Evolutionary conservation across 2,329 filamentous ascomycete genomes (phyloP).

Genomic region (Hymenoscyphus repandus): DNA sequence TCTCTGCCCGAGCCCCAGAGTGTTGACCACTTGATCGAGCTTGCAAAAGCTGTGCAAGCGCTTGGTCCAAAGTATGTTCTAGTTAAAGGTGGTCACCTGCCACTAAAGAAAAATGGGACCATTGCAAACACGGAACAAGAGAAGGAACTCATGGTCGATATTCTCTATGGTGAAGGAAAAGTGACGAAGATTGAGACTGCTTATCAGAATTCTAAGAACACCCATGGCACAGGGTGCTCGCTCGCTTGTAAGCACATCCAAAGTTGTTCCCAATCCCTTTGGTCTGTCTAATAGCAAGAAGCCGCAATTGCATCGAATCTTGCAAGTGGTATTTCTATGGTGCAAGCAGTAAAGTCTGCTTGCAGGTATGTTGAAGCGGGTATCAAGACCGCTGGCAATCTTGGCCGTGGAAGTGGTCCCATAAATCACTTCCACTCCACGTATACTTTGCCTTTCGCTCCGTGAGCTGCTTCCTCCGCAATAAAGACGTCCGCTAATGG

Average conservation of each 20-base stretch:
- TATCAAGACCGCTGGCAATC: conserved; percentile 43
- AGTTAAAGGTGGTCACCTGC: conserved; percentile 87
- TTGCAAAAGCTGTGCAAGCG: conserved; percentile 60
- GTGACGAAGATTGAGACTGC: conserved; percentile 60
- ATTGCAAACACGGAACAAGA: conserved; percentile 55
- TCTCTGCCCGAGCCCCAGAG: conserved; percentile 42
- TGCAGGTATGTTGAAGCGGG: conserved; percentile 68
- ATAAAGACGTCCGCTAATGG: neutral
- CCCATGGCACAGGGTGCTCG: conserved; percentile 92
- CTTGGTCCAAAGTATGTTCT: conserved; percentile 77
- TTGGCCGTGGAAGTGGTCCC: conserved; percentile 63
- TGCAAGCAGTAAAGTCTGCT: conserved; percentile 58
- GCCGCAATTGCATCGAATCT: conserved; percentile 73
- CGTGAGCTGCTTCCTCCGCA: conserved; percentile 29
- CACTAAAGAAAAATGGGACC: conserved; percentile 59
- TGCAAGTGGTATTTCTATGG: conserved; percentile 51
- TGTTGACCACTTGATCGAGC: conserved; percentile 60
- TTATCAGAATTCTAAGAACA: conserved; percentile 71
- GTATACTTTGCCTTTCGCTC: conserved; percentile 62
- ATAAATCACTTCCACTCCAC: conserved; percentile 75
- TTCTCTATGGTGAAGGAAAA: conserved; percentile 62
- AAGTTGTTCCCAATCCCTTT: neutral
- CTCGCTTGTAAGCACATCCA: conserved; percentile 65
- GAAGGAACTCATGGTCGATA: conserved; percentile 65
- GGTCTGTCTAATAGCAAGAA: conserved; percentile 13